A percentile compares a stretch with the other conserved stretches of the same genome.
phyloP scores from a whole-genome alignment of 169 alveolate species.

The Eimeria maxima region DNA sequence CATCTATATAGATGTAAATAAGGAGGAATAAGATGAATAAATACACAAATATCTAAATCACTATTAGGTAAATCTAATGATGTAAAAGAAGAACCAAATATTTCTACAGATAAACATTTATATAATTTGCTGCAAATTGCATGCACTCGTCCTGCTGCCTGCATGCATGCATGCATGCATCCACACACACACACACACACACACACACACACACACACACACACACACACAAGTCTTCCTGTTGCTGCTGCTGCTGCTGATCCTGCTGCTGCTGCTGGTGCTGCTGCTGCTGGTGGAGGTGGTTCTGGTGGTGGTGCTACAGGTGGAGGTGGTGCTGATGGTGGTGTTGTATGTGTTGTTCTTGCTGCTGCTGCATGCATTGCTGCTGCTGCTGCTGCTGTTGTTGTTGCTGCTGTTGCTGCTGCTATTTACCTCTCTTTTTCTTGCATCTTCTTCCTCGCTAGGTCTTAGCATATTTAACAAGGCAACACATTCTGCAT shows the following conservation, averaged over 20 bases:
- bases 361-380: neutral
- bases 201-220: neutral
- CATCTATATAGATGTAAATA: neutral
- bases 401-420: neutral
- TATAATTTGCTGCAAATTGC: neutral
- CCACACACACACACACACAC: neutral
- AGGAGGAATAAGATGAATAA: conserved; percentile 10
- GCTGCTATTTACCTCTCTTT: conserved; percentile 18
- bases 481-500: neutral
- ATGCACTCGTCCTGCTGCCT: conserved; percentile 65
- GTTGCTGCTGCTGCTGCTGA: neutral
- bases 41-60: conserved; percentile 74
- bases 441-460: conserved; percentile 35
- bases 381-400: conserved; percentile 1
- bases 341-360: neutral
- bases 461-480: conserved; percentile 9
- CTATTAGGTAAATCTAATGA: neutral
- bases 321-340: neutral
- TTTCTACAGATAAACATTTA: neutral
- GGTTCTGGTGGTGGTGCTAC: neutral
- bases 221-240: neutral
- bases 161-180: neutral
- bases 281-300: neutral
- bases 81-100: conserved; percentile 44
- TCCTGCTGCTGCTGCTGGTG: neutral